Evolutionary conservation across 768 basidiomycete genomes (phyloP).

Genomic region (Lentinula raphanica): DNA sequence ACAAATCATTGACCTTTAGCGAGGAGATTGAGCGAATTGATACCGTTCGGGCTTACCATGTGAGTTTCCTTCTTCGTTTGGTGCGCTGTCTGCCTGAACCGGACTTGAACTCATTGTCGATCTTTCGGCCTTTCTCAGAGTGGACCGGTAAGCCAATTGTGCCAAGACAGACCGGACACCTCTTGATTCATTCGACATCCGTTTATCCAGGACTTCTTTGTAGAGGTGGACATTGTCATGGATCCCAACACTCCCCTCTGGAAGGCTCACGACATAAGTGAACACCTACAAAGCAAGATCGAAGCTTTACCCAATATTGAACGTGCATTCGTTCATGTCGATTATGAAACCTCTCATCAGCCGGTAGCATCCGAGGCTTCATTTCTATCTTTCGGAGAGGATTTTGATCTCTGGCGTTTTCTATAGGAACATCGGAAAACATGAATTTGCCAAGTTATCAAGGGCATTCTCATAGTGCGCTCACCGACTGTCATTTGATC

Average conservation of each 20-base stretch:
- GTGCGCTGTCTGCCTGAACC: background rate
- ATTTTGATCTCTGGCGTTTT: background rate
- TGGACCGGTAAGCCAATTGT: conserved; percentile 4
- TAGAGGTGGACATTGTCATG: conserved; percentile 95
- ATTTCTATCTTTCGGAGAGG: background rate
- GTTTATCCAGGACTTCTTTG: conserved; percentile 68
- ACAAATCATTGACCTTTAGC: conserved; percentile 89
- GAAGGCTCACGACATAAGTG: conserved; percentile 83
- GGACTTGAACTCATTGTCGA: background rate
- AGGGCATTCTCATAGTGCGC: background rate
- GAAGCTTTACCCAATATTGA: conserved; percentile 87
- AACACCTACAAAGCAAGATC: conserved; percentile 82
- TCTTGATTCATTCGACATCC: conserved; percentile 1
- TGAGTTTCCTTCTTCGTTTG: conserved; percentile 20
- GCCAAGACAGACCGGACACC: background rate
- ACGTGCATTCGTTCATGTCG: conserved; percentile 91
- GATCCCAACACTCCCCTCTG: conserved; percentile 81
- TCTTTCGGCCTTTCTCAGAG: background rate
- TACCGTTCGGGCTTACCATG: conserved; percentile 90
- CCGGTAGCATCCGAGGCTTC: background rate
- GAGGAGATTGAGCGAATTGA: conserved; percentile 83
- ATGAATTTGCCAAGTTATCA: background rate
- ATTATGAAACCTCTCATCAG: conserved; percentile 62
- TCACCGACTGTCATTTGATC: background rate
- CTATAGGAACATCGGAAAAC: conserved; percentile 1